phyloP scores from a whole-genome alignment of 768 basidiomycete genomes.

The Naganishia vaughanmartiniae region DNA sequence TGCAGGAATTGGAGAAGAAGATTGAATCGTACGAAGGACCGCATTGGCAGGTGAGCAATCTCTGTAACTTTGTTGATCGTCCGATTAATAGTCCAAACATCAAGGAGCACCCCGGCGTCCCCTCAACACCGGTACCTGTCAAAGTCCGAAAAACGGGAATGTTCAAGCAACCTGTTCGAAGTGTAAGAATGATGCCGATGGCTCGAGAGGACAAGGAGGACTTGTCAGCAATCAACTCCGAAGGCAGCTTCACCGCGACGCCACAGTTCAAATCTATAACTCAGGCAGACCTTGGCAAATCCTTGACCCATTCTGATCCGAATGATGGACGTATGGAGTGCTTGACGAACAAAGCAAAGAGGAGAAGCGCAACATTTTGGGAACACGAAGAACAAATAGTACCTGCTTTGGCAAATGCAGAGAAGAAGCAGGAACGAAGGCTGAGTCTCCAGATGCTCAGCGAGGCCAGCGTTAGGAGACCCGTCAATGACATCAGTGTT shows the following conservation, averaged over 20 bases:
- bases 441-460: background rate
- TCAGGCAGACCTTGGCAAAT: no score
- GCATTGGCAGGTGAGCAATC: constrained; percentile 17
- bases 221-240: background rate
- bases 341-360: background rate
- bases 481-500: background rate
- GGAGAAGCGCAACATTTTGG: constrained; percentile 7
- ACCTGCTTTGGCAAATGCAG: constrained; percentile 19
- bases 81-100: background rate
- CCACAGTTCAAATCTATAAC: no score
- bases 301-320: background rate
- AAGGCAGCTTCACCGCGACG: background rate
- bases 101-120: constrained; percentile 19
- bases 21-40: constrained; percentile 20
- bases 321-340: background rate
- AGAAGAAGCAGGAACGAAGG: constrained; percentile 13
- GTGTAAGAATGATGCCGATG: background rate
- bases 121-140: constrained; percentile 15
- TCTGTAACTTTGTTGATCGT: background rate
- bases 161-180: background rate
- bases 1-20: constrained; percentile 23
- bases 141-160: constrained; percentile 5
- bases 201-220: background rate
- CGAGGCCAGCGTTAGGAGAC: background rate
- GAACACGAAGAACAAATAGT: constrained; percentile 23